Conservation (phyloP, 306 rosid genomes). For the Cucurbita pepo region DNA sequence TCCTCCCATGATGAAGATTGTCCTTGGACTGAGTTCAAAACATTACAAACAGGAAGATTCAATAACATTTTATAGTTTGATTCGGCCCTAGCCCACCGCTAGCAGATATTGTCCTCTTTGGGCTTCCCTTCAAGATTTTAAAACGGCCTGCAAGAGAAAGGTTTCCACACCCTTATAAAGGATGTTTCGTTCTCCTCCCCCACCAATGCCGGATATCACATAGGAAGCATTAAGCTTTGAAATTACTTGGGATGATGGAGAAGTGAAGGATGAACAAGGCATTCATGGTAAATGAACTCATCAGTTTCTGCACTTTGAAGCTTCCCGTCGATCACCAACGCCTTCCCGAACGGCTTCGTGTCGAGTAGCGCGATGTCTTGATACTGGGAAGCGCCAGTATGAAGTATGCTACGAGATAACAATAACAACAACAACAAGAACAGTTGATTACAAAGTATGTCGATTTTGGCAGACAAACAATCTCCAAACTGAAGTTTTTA, state of each 20-base stretch:
- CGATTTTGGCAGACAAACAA: not conserved
- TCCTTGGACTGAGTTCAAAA: constrained; percentile 37
- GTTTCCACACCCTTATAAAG: too few species aligned
- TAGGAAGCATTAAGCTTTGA: not conserved
- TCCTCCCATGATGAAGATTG: constrained; percentile 91
- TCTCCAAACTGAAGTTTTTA: not conserved
- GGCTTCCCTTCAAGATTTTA: too few species aligned
- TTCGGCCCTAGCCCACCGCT: too few species aligned
- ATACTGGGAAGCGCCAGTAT: constrained; percentile 80
- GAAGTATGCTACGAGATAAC: constrained; percentile 48
- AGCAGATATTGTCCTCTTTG: too few species aligned
- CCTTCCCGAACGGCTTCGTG: constrained; percentile 98
- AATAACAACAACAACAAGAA: constrained; percentile 5
- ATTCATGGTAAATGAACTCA: constrained; percentile 92
- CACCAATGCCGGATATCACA: too few species aligned
- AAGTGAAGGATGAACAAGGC: constrained; percentile 88
- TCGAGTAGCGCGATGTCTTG: constrained; percentile 93
- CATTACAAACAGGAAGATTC: not conserved
- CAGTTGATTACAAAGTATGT: not conserved
- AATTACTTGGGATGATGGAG: constrained; percentile 72
- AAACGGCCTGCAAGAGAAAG: accelerated
- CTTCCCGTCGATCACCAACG: constrained; percentile 89
- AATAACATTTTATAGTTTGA: not conserved
- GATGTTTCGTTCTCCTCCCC: too few species aligned
- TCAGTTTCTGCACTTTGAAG: constrained; percentile 97